Base-by-base conservation (phyloP, 2,329 filamentous ascomycete species). In the Incumbomyces delicatus region DNA sequence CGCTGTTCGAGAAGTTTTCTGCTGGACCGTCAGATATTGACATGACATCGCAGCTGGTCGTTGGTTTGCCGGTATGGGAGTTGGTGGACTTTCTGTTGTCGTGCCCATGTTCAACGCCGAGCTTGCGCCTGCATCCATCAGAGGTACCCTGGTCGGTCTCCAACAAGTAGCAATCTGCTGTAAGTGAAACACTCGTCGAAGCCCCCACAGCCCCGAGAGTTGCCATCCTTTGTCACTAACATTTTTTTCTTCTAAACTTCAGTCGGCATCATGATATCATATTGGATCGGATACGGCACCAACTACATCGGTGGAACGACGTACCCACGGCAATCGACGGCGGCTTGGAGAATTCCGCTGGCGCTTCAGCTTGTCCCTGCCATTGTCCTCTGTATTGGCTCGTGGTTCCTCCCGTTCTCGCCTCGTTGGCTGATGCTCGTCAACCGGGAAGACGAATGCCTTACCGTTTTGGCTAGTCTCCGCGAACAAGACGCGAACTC, bases 71-170 rank as follows among this genome's bases (percentile, higher is more conserved):
- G 72, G 71, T 1, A 52, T 74, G 0, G 73, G 73, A 0, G 60
- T 75, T 18, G 73, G 73, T 14, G 70, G 66, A 3, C 69, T 68
- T 30, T 68, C 66, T 2, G 67, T 61, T 29, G 59, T 66, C n/a
- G 63, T 68, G 18, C 67, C 67, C 1, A 69, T 70, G 41, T 70
- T 66, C 37, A 39, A 39, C 16, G 20, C 37, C 37, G 37, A 40
- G 17, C 37, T 40, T 17, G 37, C 16, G n/a, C 37, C 37, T 27
- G 35, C 35, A 17, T 22, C 37, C 2, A 18, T 40, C 8, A 22
- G 14, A 22, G 16, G 20, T 20, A 18, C 30, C 82, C 81, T 32
- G 80, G 80, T 30, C 77, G 83, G 13, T 80, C 80, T 50, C 82
- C 82, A 1, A 80, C 77, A 35, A 85, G 74, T 27, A 27, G 22